Conservation (phyloP, 1,139 yeast genomes). For the Yamadazyma trypodendri region DNA sequence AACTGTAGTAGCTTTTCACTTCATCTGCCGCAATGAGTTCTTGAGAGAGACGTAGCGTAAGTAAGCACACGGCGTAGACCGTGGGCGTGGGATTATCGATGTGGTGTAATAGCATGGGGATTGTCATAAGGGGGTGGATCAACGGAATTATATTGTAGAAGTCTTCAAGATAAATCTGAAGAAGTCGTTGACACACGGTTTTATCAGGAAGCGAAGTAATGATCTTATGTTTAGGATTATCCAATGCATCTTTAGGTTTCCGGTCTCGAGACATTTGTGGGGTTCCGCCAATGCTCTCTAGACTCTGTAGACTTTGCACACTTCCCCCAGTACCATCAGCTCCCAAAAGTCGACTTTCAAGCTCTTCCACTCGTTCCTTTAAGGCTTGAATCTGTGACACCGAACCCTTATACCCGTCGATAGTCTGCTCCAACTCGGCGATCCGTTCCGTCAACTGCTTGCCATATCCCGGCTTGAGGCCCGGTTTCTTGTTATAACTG, state of each 20-base stretch:
- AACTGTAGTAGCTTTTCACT: neutral
- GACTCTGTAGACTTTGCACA: no score
- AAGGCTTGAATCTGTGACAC: neutral
- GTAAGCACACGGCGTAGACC: neutral
- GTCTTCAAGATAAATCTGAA: conserved; percentile 3
- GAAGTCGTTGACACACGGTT: conserved; percentile 1
- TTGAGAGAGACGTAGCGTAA: neutral
- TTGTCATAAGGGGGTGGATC: conserved; percentile 1
- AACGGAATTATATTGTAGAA: conserved; percentile 2
- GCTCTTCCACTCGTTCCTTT: neutral
- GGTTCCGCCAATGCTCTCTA: no score
- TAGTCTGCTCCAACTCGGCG: conserved; percentile 2
- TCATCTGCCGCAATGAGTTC: neutral
- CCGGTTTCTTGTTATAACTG: conserved; percentile 6
- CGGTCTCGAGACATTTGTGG: no score
- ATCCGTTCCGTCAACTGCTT: conserved; percentile 5
- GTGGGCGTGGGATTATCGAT: neutral
- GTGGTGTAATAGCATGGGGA: neutral
- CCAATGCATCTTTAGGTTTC: no score
- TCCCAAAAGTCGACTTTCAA: conserved; percentile 1
- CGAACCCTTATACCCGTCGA: conserved; percentile 1
- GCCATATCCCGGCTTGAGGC: conserved; percentile 6
- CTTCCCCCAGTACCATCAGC: no score
- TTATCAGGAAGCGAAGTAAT: neutral
- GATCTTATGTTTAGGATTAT: neutral